Conservation (phyloP, 2,329 filamentous ascomycete genomes). For the Microthyrium microscopicum region DNA sequence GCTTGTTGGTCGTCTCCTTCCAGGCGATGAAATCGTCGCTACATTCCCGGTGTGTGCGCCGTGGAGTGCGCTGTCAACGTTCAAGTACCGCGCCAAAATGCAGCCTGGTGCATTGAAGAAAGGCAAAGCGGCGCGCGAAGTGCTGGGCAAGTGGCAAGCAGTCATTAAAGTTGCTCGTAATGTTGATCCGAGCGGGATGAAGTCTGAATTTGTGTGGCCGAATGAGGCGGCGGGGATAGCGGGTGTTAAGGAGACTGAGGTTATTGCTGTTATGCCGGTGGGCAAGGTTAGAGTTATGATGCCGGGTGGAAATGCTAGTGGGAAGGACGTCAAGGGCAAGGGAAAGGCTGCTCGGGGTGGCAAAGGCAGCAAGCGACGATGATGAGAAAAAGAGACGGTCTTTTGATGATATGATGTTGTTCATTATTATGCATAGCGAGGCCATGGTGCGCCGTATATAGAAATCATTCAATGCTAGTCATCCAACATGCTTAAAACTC, state of each 20-base stretch:
- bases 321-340: slow-evolving; percentile 13
- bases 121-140: slow-evolving; percentile 83
- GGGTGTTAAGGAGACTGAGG: slow-evolving; percentile 64
- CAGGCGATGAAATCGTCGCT: slow-evolving; percentile 65
- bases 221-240: slow-evolving; percentile 73
- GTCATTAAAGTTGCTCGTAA: slow-evolving; percentile 37
- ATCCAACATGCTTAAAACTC: too few relatives aligned
- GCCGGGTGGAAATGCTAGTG: slow-evolving; percentile 26
- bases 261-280: slow-evolving; percentile 65
- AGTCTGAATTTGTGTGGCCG: slow-evolving; percentile 64
- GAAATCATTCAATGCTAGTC: too few relatives aligned
- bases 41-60: slow-evolving; percentile 47
- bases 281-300: slow-evolving; percentile 67
- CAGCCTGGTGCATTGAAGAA: slow-evolving; percentile 85
- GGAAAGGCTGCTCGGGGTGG: slow-evolving; percentile 24
- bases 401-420: too few relatives aligned
- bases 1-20: slow-evolving; percentile 60
- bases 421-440: too few relatives aligned
- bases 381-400: too few relatives aligned
- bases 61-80: slow-evolving; percentile 46
- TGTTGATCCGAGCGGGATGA: slow-evolving; percentile 28
- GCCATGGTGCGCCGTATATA: too few relatives aligned
- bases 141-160: slow-evolving; percentile 63
- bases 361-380: slow-evolving; percentile 9
- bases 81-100: slow-evolving; percentile 90